Conservation (phyloP, 257 asterid genomes). For the Verbascum thapsus region DNA sequence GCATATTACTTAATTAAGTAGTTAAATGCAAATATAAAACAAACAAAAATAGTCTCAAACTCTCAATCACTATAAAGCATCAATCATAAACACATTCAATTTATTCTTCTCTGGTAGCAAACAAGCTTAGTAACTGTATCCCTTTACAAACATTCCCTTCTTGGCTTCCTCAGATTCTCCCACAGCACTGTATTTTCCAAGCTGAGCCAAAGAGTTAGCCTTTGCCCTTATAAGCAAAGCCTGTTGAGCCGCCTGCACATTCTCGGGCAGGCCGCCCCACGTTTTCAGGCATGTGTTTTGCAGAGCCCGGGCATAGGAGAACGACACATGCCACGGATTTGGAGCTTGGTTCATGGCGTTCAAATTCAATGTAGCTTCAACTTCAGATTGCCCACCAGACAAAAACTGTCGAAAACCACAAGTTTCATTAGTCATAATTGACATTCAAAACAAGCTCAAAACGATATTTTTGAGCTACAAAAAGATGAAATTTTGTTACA, state of each 20-base stretch:
- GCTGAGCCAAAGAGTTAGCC: constrained; percentile 72
- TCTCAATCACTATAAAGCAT: constrained; percentile 16
- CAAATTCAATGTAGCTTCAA: constrained; percentile 67
- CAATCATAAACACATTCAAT: constrained; percentile 13
- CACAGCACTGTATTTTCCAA: constrained; percentile 60
- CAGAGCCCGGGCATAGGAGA: constrained; percentile 71
- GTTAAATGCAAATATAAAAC: neutral
- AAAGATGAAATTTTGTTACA: too few species aligned
- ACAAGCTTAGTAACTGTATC: constrained; percentile 47
- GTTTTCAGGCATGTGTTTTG: constrained; percentile 76
- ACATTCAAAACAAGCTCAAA: too few species aligned
- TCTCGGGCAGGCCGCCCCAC: constrained; percentile 70
- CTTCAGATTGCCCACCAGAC: constrained; percentile 81
- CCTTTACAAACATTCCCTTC: constrained; percentile 64
- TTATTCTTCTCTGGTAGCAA: neutral
- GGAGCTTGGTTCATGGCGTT: constrained; percentile 74
- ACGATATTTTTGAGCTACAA: too few species aligned
- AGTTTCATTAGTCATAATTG: too few species aligned
- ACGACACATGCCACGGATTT: constrained; percentile 74
- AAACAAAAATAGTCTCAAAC: constrained; percentile 35
- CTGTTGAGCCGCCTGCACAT: constrained; percentile 59
- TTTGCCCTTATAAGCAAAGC: constrained; percentile 53
- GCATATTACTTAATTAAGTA: constrained; percentile 16
- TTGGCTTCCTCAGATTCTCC: constrained; percentile 75
- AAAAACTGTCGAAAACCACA: constrained; percentile 49